Conservation (phyloP, 2,329 filamentous ascomycete genomes). For the Venturia nashicola region DNA sequence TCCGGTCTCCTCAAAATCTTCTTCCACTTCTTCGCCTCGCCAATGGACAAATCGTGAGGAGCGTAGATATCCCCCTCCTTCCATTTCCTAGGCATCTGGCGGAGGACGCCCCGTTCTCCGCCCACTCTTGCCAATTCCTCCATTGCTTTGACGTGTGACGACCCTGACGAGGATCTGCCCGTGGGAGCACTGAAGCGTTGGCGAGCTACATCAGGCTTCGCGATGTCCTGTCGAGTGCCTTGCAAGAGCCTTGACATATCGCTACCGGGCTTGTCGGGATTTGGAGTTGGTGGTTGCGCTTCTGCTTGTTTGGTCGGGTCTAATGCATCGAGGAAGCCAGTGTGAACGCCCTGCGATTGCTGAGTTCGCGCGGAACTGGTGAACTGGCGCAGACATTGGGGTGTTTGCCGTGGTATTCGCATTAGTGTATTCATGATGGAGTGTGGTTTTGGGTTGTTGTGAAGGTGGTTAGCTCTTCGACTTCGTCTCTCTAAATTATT, state of each 20-base stretch:
- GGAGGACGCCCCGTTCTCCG: slow-evolving; percentile 28
- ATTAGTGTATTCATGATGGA: neutral
- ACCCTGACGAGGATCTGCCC: neutral
- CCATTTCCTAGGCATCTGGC: slow-evolving; percentile 60
- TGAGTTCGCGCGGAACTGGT: neutral
- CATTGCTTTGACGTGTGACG: neutral
- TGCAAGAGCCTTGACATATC: slow-evolving; percentile 10
- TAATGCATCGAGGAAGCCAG: neutral
- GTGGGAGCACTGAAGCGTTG: neutral
- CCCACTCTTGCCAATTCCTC: neutral
- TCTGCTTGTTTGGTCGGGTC: slow-evolving; percentile 1
- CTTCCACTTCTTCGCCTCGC: slow-evolving; percentile 75
- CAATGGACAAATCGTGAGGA: slow-evolving; percentile 69
- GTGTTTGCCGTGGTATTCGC: neutral
- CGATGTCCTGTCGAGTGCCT: neutral
- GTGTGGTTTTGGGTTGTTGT: neutral
- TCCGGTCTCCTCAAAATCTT: slow-evolving; percentile 38
- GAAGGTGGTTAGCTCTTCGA: neutral
- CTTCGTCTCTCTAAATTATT: neutral
- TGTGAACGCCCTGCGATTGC: neutral
- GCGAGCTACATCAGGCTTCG: neutral
- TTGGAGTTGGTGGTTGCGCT: slow-evolving; percentile 14
- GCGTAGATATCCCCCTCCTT: slow-evolving; percentile 73
- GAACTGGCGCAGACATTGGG: neutral
- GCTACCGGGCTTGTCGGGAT: slow-evolving; percentile 14